These are phyloP conservation scores for Hyaloscypha finlandica DNA, from an alignment of 495 filamentous ascomycete genomes.

Conservation along the genomic window DNA sequence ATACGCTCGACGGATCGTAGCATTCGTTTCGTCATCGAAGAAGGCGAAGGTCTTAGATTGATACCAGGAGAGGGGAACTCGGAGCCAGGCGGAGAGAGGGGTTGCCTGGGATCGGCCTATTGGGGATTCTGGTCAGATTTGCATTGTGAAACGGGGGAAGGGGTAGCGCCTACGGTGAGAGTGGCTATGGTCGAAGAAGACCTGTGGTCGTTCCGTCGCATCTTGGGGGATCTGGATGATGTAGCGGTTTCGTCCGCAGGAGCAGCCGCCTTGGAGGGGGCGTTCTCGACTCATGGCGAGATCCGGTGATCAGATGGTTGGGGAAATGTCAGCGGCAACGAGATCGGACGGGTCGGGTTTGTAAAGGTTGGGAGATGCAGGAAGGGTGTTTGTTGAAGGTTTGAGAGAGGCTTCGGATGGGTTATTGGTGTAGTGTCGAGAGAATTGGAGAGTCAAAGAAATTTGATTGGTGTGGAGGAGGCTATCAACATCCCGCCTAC, in stretches of 20 bases:
- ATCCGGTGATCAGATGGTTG: neutral
- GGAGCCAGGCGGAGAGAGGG: conserved; percentile 76
- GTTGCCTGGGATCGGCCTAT: conserved; percentile 65
- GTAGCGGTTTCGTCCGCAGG: conserved; percentile 85
- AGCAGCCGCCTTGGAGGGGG: conserved; percentile 72
- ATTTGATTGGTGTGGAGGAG: neutral
- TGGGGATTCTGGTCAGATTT: conserved; percentile 4
- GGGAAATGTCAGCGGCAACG: neutral
- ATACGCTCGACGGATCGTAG: conserved; percentile 71
- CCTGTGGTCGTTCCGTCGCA: conserved; percentile 54
- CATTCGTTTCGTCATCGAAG: conserved; percentile 75
- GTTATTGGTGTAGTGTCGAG: neutral
- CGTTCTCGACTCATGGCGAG: conserved; percentile 32
- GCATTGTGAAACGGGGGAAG: neutral
- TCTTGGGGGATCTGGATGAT: conserved; percentile 65
- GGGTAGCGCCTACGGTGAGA: conserved; percentile 40
- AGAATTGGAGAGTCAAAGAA: neutral
- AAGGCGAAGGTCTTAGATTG: conserved; percentile 69
- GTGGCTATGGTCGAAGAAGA: conserved; percentile 77
- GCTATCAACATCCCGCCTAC: neutral
- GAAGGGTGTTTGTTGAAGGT: neutral
- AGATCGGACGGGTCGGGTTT: neutral
- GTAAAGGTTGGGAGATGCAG: neutral
- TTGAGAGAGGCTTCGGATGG: neutral
- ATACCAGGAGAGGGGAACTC: conserved; percentile 77